Evolutionary conservation across 2,329 filamentous ascomycete species (phyloP), one percentile per base, ranked within the genome.

Genomic region (Pseudocercospora fuligena): DNA sequence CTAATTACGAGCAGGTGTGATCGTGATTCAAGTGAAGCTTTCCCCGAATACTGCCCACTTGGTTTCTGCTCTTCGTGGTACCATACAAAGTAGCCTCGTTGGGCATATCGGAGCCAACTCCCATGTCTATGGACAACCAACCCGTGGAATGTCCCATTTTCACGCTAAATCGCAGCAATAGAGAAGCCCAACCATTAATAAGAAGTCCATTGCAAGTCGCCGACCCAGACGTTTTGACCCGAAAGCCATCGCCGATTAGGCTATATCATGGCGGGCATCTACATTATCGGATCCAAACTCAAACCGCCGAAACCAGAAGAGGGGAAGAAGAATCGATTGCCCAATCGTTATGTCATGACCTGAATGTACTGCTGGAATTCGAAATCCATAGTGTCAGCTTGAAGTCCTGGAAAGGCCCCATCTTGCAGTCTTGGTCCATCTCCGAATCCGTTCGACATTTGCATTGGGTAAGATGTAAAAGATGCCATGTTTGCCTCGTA

Each of bases 321-420:
- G n/a, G 29, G n/a, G 14, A 36, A 51, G 1, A 51, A 51, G 19
- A 25, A 25, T 43, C 7, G 6, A 9, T 14, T 8, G n/a, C n/a
- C 19, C 29, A 43, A n/a, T 63, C 14, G 25, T 68, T 54, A 73
- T 12, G 69, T 70, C 63, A 62, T 65, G 16, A 75, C 73, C 40
- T 71, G 69, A 19, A 77, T 70, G 66, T 70, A 77, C 58, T 73
- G 70, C 60, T 64, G 73, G 66, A 77, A 74, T 25, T 78, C 75
- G 31, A 74, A 43, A 33, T 78, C 75, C 68, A 75, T 75, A 63
- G 61, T 67, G 67, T 64, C 63, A 43, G 43, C 49, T 61, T 53
- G 65, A 58, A 58, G 40, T 14, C 57, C 56, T 12, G 57, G 36
- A 21, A 54, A 31, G 25, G 19, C 56, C 12, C 57, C 61, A 12